phyloP scores from a whole-genome alignment of 2,329 filamentous ascomycete species.

The Penicillium sclerotigenum region DNA sequence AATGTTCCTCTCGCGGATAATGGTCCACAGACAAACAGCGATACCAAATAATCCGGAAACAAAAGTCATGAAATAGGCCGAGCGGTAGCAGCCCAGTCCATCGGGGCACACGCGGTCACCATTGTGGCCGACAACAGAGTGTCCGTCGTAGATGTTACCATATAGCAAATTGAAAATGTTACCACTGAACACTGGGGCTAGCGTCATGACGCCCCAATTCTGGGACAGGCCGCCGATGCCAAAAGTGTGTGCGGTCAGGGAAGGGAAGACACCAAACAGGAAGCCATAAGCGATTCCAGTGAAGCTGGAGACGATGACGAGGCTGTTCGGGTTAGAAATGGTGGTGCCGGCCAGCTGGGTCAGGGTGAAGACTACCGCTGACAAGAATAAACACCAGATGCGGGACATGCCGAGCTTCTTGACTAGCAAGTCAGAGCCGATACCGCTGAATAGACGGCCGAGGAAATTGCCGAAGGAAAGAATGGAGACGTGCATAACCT shows the following conservation, averaged over 20 bases:
- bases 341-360: slow-evolving; percentile 75
- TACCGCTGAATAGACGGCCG: slow-evolving; percentile 76
- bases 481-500: slow-evolving; percentile 90
- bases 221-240: slow-evolving; percentile 84
- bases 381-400: slow-evolving; percentile 84
- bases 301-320: slow-evolving; percentile 75
- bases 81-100: slow-evolving; percentile 74
- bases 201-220: slow-evolving; percentile 95
- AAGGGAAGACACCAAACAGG: slow-evolving; percentile 89
- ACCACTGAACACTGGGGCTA: slow-evolving; percentile 80
- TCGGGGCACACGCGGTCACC: slow-evolving; percentile 73
- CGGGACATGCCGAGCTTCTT: slow-evolving; percentile 76
- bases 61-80: slow-evolving; percentile 77
- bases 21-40: slow-evolving; percentile 60
- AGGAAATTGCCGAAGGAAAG: slow-evolving; percentile 84
- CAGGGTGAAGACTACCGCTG: slow-evolving; percentile 71
- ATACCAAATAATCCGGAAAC: slow-evolving; percentile 68
- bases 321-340: slow-evolving; percentile 71
- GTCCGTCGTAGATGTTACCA: slow-evolving; percentile 75
- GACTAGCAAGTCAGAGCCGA: slow-evolving; percentile 86
- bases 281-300: slow-evolving; percentile 90
- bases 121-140: slow-evolving; percentile 65
- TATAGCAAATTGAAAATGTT: slow-evolving; percentile 94
- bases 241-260: slow-evolving; percentile 84
- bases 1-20: slow-evolving; percentile 40